A percentile compares a stretch with the other conserved stretches of the same genome.
These are phyloP conservation scores for Ensete ventricosum DNA, from an alignment of 176 grass and related monocot species.

Conservation along the genomic window DNA sequence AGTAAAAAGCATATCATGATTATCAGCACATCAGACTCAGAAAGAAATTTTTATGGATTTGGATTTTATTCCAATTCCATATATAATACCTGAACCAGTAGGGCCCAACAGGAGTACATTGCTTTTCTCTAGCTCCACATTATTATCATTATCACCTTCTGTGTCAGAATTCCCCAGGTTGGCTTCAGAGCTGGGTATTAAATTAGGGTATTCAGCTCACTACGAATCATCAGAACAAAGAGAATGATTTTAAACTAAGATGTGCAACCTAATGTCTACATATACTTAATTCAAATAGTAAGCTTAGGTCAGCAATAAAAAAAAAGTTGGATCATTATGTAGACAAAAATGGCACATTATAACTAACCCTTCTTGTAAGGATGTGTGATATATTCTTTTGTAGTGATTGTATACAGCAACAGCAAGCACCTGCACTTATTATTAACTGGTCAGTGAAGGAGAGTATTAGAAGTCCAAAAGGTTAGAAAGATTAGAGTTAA, in stretches of 20 bases:
- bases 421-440: slow-evolving; percentile 68
- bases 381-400: slow-evolving; percentile 87
- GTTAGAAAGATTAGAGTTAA: too few relatives aligned
- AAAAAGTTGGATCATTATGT: background rate
- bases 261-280: too few relatives aligned
- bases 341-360: background rate
- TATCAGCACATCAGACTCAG: background rate
- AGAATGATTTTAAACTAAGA: background rate
- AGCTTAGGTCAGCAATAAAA: background rate
- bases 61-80: background rate
- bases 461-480: background rate
- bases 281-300: background rate
- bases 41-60: slow-evolving; percentile 6
- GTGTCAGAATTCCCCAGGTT: slow-evolving; percentile 56
- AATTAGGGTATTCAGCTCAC: slow-evolving; percentile 13
- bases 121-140: slow-evolving; percentile 96
- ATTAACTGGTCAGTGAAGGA: background rate
- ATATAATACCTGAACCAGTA: slow-evolving; percentile 75
- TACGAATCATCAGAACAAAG: background rate
- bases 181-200: slow-evolving; percentile 63
- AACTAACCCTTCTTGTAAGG: slow-evolving; percentile 76
- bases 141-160: slow-evolving; percentile 55
- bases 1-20: background rate
- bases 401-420: slow-evolving; percentile 99
- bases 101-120: slow-evolving; percentile 94